Percentiles rank a stretch among this genome's conserved stretches.
These are phyloP conservation scores for Mycena maculata DNA, from an alignment of 768 basidiomycete species.

Conservation along the genomic window DNA sequence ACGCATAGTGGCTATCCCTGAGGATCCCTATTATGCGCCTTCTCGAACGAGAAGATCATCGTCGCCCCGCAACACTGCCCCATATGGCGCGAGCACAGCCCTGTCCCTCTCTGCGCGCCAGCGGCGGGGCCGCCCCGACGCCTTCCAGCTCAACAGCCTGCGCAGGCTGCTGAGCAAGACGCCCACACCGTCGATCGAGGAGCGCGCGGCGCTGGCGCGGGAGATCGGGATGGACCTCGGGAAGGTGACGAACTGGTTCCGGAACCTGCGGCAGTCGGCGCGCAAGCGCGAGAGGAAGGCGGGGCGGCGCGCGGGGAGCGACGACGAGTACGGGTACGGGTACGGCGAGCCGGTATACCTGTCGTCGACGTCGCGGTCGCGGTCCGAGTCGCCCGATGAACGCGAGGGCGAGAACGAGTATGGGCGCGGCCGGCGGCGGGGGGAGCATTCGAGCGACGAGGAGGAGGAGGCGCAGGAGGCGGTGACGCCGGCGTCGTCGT, in stretches of 20 bases:
- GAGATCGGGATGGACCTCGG: constrained; percentile 89
- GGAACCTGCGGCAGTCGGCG: constrained; percentile 85
- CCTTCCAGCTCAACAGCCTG: constrained; percentile 79
- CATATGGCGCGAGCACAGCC: constrained; percentile 24
- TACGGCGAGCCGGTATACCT: constrained; percentile 25
- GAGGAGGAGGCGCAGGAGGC: constrained; percentile 35
- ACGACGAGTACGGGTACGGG: constrained; percentile 56
- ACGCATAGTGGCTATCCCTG: constrained; percentile 7
- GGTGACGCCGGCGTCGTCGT: constrained; percentile 28
- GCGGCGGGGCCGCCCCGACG: constrained; percentile 82
- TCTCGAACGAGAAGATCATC: constrained; percentile 9
- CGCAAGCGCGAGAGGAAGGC: constrained; percentile 67
- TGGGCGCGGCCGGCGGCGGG: neutral
- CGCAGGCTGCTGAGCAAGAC: constrained; percentile 77
- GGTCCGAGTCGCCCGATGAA: constrained; percentile 26
- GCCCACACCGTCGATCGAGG: constrained; percentile 81
- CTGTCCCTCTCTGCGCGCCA: constrained; percentile 56
- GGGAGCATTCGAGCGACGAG: constrained; percentile 33
- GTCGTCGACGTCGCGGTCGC: constrained; percentile 29
- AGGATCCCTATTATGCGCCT: constrained; percentile 22
- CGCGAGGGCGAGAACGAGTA: constrained; percentile 22
- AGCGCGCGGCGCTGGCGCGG: constrained; percentile 76
- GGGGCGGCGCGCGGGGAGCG: constrained; percentile 44
- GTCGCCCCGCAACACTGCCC: constrained; percentile 27
- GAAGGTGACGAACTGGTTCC: constrained; percentile 91